Conservation (phyloP, 2,329 filamentous ascomycete species). For the Ascochyta pisi region DNA sequence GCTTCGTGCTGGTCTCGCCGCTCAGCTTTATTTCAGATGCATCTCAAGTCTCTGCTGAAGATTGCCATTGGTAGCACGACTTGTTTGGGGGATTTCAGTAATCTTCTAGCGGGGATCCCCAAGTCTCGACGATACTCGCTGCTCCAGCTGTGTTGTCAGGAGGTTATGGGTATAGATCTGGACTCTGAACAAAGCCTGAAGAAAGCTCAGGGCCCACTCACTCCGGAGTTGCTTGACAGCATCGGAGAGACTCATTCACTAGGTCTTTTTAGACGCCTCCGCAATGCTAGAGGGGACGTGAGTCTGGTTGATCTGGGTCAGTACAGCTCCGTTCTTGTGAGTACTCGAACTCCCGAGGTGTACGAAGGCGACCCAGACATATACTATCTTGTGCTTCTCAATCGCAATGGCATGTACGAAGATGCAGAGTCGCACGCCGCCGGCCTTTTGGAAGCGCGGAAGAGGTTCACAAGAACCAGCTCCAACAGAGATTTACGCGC, state of each 20-base stretch:
- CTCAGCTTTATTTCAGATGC: slow-evolving; percentile 29
- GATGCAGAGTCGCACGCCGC: slow-evolving; percentile 22
- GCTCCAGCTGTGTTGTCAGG: slow-evolving; percentile 26
- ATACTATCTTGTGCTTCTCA: slow-evolving; percentile 22
- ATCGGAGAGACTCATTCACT: slow-evolving; percentile 27
- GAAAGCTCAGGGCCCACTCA: slow-evolving; percentile 8
- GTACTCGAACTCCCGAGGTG: background rate
- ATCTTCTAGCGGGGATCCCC: slow-evolving; percentile 14
- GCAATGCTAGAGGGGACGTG: slow-evolving; percentile 24
- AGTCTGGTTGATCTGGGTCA: slow-evolving; percentile 15
- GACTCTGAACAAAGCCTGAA: slow-evolving; percentile 26
- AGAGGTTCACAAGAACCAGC: slow-evolving; percentile 27
- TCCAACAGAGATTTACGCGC: slow-evolving; percentile 40
- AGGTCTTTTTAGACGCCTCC: slow-evolving; percentile 29
- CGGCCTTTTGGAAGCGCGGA: slow-evolving; percentile 24
- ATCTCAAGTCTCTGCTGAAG: slow-evolving; percentile 16
- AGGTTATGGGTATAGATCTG: slow-evolving; percentile 22
- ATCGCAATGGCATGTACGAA: slow-evolving; percentile 9
- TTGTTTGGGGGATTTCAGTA: slow-evolving; percentile 6
- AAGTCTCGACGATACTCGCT: slow-evolving; percentile 25
- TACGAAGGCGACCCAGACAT: slow-evolving; percentile 25
- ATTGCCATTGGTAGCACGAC: slow-evolving; percentile 1
- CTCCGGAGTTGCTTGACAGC: slow-evolving; percentile 9
- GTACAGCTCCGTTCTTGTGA: slow-evolving; percentile 10
- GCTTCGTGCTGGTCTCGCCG: slow-evolving; percentile 34